Evolutionary conservation across 495 filamentous ascomycete genomes (phyloP).

Genomic region (Penicillium diatomitis): DNA sequence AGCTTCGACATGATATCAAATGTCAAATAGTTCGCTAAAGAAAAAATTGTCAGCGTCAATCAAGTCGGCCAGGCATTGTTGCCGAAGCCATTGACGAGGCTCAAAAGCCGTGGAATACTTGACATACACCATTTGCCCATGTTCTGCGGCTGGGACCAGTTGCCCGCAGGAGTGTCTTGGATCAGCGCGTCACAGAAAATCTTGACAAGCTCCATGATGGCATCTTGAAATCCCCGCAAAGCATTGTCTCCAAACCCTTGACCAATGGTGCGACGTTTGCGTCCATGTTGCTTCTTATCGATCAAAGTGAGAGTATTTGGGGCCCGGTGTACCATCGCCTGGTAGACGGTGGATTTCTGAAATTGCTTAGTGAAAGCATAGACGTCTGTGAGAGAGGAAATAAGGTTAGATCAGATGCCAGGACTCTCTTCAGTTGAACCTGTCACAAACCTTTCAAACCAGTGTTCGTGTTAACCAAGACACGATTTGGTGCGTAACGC

Average conservation of each 20-base stretch:
- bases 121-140: conserved; percentile 24
- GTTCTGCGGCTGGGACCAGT: conserved; percentile 15
- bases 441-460: not conserved
- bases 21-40: conserved; percentile 5
- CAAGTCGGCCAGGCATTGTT: too few relatives aligned
- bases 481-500: not conserved
- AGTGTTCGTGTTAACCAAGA: not conserved
- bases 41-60: too few relatives aligned
- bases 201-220: not conserved
- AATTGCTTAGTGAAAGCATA: conserved; percentile 23
- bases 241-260: conserved; percentile 31
- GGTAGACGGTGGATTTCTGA: conserved; percentile 27
- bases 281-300: conserved; percentile 28
- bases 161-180: not conserved
- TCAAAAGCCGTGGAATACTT: not conserved
- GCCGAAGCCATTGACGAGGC: too few relatives aligned
- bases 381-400: conserved; percentile 8
- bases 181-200: not conserved
- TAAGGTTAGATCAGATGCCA: not conserved
- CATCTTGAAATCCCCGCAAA: conserved; percentile 18
- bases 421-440: not conserved
- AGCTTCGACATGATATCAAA: conserved; percentile 17
- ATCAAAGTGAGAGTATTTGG: conserved; percentile 29
- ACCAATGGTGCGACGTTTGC: conserved; percentile 24
- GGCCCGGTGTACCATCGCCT: conserved; percentile 23